A percentile compares a stretch with the other conserved stretches of the same genome.
Conservation (phyloP, 257 asterid genomes). For the Agastache rugosa region DNA sequence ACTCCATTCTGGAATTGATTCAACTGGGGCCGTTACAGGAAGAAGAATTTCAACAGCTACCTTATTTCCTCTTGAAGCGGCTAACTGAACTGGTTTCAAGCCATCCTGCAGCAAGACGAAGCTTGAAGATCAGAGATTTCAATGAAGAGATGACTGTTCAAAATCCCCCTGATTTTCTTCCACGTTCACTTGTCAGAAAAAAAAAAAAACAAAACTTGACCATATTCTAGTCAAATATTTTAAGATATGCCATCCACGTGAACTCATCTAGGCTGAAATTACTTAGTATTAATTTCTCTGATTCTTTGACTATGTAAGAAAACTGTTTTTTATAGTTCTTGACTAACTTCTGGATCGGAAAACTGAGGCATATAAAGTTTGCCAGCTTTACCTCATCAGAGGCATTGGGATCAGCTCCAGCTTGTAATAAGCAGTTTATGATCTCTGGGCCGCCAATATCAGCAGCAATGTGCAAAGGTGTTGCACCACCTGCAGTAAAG, state of each 20-base stretch:
- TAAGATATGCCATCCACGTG: not conserved
- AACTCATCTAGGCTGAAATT: constrained; percentile 20
- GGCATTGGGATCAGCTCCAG: constrained; percentile 91
- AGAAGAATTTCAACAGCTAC: constrained; percentile 76
- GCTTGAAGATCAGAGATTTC: constrained; percentile 21
- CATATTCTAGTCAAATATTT: not conserved
- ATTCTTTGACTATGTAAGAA: not conserved
- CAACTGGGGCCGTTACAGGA: constrained; percentile 59
- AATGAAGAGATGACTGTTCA: not conserved
- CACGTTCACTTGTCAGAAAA: not conserved
- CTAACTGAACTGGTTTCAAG: constrained; percentile 77
- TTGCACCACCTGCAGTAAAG: constrained; percentile 87
- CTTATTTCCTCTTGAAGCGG: constrained; percentile 75
- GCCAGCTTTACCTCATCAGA: constrained; percentile 67
- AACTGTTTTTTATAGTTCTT: not conserved
- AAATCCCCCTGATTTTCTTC: constrained; percentile 5
- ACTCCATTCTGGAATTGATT: constrained; percentile 68
- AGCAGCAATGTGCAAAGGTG: constrained; percentile 95
- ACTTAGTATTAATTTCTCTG: not conserved
- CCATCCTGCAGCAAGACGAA: constrained; percentile 69
- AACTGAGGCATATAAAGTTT: not conserved
- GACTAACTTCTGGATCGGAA: constrained; percentile 26
- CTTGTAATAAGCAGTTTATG: constrained; percentile 74
- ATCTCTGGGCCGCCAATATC: constrained; percentile 77
- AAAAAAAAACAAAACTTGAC: constrained; percentile 3